Base-by-base conservation (phyloP, 129 eudicot species). In the Solidago caesia region DNA sequence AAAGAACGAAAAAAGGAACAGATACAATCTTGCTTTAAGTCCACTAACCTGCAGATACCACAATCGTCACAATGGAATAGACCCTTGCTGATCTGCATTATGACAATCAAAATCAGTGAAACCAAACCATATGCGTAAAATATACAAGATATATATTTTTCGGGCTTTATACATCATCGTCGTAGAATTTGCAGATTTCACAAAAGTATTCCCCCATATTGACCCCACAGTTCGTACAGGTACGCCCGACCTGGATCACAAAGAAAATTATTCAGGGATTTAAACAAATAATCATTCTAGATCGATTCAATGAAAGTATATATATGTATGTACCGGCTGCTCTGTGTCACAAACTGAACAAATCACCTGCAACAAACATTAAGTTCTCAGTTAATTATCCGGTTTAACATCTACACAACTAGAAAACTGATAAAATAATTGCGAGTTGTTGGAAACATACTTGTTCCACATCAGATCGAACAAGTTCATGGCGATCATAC, bases 151-250 rank as follows among this genome's bases (percentile, higher is more conserved):
- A 64, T 62, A 47, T 46, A 55, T 61, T 2, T 61, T 44, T 55
- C 10, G 41, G 39, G 11, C 10, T 58, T 57, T 64, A 62, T 89
- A 95, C 99, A 82, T 95, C 99, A 71, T 95, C 99, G 29, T 95
- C 99, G 57, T 89, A 95, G 78, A 95, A 95, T 75, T 89, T 91
- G 95, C 99, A 95, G 71, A 84, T 66, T 1, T 80, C 88, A 47
- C 99, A 95, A 66, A 95, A 95, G 71, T 95, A 95, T 73, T 95
- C 99, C 69, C 99, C 99, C 99, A 95, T 95, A 41, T 84, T 87
- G 47, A 95, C 99, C 12, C 99, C 99, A 68, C 99, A 95, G 44
- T 95, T 91, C 15, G 96, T 87, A 83, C 99, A 95, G 12, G 83
- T 82, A 57, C 77, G 96, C 51, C 76, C 87, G 48, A 91, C 95